Conservation (phyloP, 805 yeast genomes). For the Ogataea corticis region DNA sequence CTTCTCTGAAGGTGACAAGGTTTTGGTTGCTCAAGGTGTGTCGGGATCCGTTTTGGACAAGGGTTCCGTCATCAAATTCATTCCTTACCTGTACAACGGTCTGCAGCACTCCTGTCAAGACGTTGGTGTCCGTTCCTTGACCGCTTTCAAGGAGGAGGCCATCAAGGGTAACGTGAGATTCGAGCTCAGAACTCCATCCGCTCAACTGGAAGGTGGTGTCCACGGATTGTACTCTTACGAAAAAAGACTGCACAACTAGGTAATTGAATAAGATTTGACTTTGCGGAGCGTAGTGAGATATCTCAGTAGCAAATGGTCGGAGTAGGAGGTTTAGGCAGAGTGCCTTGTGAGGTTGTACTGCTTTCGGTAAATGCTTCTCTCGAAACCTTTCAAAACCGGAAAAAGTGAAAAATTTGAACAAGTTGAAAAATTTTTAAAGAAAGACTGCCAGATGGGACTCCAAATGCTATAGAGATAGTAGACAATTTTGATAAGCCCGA, state of each 20-base stretch:
- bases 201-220: constrained; percentile 98
- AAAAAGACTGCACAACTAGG: constrained; percentile 89
- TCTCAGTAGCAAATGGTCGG: too few relatives aligned
- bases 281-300: not conserved
- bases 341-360: too few relatives aligned
- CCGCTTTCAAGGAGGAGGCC: constrained; percentile 63
- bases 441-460: too few relatives aligned
- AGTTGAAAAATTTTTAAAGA: too few relatives aligned
- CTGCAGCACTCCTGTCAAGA: constrained; percentile 99
- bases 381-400: not conserved
- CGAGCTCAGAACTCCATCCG: constrained; percentile 97
- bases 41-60: constrained; percentile 95
- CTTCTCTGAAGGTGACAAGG: constrained; percentile 94
- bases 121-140: constrained; percentile 78
- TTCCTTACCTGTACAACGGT: constrained; percentile 93
- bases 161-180: constrained; percentile 76
- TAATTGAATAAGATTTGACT: not conserved
- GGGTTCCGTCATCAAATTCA: constrained; percentile 90
- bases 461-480: too few relatives aligned
- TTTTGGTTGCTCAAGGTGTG: constrained; percentile 98
- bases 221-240: constrained; percentile 95
- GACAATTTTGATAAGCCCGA: too few relatives aligned
- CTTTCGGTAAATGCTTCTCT: too few relatives aligned
- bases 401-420: not conserved
- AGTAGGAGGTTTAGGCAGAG: too few relatives aligned